A percentile compares a stretch with the other conserved stretches of the same genome.
Evolutionary conservation across 495 filamentous ascomycete genomes (phyloP).

Genomic region (Penicillium pancosmium): DNA sequence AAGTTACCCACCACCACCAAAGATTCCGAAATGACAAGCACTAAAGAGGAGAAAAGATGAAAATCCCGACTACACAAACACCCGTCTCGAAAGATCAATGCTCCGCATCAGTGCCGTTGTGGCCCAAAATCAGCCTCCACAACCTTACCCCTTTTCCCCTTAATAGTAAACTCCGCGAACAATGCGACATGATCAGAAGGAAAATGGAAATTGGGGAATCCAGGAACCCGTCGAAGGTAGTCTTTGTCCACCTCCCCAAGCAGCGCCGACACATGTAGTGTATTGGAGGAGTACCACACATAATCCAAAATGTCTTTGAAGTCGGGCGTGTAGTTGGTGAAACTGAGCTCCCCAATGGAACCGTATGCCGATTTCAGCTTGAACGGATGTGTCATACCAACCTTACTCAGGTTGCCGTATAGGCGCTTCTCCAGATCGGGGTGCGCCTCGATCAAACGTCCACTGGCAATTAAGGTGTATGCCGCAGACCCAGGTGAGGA

Average conservation of each 20-base stretch:
- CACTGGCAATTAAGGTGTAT: slow-evolving; percentile 82
- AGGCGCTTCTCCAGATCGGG: slow-evolving; percentile 69
- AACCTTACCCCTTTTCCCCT: slow-evolving; percentile 82
- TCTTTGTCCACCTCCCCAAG: slow-evolving; percentile 90
- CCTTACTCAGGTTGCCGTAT: slow-evolving; percentile 88
- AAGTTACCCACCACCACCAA: slow-evolving; percentile 35
- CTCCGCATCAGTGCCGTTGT: slow-evolving; percentile 54
- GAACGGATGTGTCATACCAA: slow-evolving; percentile 94
- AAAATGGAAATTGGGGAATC: slow-evolving; percentile 97
- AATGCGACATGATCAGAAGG: slow-evolving; percentile 95
- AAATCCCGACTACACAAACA: slow-evolving; percentile 46
- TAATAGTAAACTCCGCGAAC: slow-evolving; percentile 88
- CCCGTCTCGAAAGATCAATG: slow-evolving; percentile 45
- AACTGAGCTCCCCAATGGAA: slow-evolving; percentile 76
- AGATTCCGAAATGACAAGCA: slow-evolving; percentile 48
- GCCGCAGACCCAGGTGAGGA: slow-evolving; percentile 81
- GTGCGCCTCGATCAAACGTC: slow-evolving; percentile 71
- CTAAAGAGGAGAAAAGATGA: slow-evolving; percentile 21
- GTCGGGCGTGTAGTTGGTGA: slow-evolving; percentile 93
- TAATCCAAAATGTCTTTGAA: slow-evolving; percentile 94
- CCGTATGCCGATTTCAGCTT: slow-evolving; percentile 86
- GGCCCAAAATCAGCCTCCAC: slow-evolving; percentile 66
- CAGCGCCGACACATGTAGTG: slow-evolving; percentile 81
- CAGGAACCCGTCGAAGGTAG: slow-evolving; percentile 86
- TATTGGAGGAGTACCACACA: slow-evolving; percentile 94